Conservation (phyloP, 1,139 yeast species). For the Meyerozyma guilliermondii region DNA sequence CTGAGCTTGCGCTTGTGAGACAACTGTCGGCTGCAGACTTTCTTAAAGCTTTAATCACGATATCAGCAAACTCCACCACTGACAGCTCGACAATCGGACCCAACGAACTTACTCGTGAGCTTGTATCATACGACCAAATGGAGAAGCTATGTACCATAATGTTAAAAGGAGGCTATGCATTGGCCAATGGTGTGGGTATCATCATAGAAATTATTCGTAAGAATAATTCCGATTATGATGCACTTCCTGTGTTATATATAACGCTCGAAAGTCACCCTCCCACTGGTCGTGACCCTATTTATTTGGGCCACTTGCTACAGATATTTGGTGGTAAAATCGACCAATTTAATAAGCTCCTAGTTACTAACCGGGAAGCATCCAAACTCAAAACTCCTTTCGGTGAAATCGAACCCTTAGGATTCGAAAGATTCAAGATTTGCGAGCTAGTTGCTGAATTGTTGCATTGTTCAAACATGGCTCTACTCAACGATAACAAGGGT, state of each 20-base stretch:
- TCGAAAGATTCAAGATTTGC: conserved; percentile 91
- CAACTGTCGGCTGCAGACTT: conserved; percentile 47
- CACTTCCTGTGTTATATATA: conserved; percentile 80
- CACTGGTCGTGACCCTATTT: conserved; percentile 89
- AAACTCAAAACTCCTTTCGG: conserved; percentile 21
- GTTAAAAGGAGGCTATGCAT: conserved; percentile 87
- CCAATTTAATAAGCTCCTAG: conserved; percentile 43
- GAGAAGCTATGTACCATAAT: conserved; percentile 69
- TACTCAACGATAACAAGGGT: conserved; percentile 81
- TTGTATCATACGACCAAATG: conserved; percentile 69
- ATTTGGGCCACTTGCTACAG: conserved; percentile 79
- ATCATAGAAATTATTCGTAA: conserved; percentile 92
- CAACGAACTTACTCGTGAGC: conserved; percentile 85
- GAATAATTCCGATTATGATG: conserved; percentile 93
- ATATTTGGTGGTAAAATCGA: conserved; percentile 76
- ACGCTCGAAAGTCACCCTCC: conserved; percentile 94
- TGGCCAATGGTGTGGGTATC: conserved; percentile 94
- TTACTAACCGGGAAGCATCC: conserved; percentile 10
- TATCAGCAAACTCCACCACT: conserved; percentile 68
- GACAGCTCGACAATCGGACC: conserved; percentile 93
- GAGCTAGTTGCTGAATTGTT: conserved; percentile 91
- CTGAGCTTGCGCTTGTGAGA: conserved; percentile 32
- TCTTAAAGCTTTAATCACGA: conserved; percentile 43
- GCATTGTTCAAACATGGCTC: conserved; percentile 96
- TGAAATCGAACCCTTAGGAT: conserved; percentile 79